Percentiles rank a stretch among this genome's conserved stretches.
Conservation (phyloP, 1,139 yeast species). For the Meyerozyma elateridarum region DNA sequence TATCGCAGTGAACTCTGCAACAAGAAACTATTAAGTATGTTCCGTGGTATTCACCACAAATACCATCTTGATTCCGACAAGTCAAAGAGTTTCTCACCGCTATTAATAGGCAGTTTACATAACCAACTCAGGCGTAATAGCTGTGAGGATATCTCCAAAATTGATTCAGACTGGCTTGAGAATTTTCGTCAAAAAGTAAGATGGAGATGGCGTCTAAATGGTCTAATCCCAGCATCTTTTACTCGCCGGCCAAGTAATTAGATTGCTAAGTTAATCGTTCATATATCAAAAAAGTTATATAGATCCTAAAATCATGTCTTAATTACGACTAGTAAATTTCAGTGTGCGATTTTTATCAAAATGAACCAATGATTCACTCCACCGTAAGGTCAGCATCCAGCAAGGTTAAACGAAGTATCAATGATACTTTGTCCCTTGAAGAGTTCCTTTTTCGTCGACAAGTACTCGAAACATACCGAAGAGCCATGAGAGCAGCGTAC, state of each 20-base stretch:
- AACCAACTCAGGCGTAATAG: not conserved
- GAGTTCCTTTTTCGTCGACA: constrained; percentile 39
- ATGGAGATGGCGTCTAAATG: constrained; percentile 30
- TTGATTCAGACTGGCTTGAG: constrained; percentile 25
- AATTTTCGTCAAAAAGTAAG: constrained; percentile 25
- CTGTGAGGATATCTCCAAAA: constrained; percentile 4
- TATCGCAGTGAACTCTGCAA: constrained; percentile 4
- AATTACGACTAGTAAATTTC: not conserved
- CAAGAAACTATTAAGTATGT: not conserved
- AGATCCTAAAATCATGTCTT: no score
- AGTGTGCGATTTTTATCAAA: not conserved
- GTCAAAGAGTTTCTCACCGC: constrained; percentile 1
- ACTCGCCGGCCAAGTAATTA: no score
- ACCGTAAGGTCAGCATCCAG: not conserved
- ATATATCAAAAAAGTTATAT: no score
- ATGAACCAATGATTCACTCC: not conserved
- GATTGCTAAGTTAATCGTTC: no score
- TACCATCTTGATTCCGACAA: not conserved
- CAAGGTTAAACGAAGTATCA: constrained; percentile 6
- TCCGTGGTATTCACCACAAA: constrained; percentile 1
- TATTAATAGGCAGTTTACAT: constrained; percentile 1
- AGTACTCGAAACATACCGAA: constrained; percentile 30
- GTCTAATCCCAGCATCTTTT: constrained; percentile 15
- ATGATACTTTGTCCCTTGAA: constrained; percentile 28
- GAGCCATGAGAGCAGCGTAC: constrained; percentile 29